Evolutionary conservation across 257 asterid genomes (phyloP), one percentile per base, ranked within the genome.

Genomic region (Sherardia arvensis): DNA sequence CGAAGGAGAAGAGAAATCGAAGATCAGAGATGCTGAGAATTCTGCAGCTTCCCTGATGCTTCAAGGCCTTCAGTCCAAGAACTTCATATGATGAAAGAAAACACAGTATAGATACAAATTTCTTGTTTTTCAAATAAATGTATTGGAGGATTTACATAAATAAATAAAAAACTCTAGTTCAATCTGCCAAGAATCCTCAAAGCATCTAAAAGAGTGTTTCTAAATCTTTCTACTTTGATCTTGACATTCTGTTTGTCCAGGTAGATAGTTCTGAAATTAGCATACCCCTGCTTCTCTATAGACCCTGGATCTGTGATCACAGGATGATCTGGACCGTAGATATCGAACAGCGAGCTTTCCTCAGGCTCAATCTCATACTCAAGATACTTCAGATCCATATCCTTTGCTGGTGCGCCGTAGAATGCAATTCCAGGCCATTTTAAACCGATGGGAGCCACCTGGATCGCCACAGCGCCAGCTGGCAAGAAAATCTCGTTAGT

Each of bases 1-100:
- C 59, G 34, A 0, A 26, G 95, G 99, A 53, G 74, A 60, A 1
- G 95, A 82, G 68, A 92, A 73, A 74, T 20, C 66, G 4, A 74
- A 88, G 47, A 64, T 83, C 59, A 85, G 69, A 73, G 91, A 83
- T 34, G 86, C 99, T 0, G 97, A 87, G 71, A 85, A 67, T 73
- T 89, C 97, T 53, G 99, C 99, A 22, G 97, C 99, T 68, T 79
- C 83, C 15, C 21, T 18, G 25, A 82, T 92, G 91, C 75, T 92
- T 32, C 59, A 9, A 43, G 78, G 75, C 36, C 79, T 88, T 26
- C 75, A 68, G 65, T 71, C 69, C 18, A 61, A 79, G 6, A 79
- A 75, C 3, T 73, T 74, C 64, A 25, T 78, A 20, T 74, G 77
- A 72, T 12, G 4, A 4, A 38, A 17, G 47, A 38, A 38, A 38